These are phyloP conservation scores for Ailanthus altissimus DNA, from an alignment of 345 rosid species.

Conservation along the genomic window DNA sequence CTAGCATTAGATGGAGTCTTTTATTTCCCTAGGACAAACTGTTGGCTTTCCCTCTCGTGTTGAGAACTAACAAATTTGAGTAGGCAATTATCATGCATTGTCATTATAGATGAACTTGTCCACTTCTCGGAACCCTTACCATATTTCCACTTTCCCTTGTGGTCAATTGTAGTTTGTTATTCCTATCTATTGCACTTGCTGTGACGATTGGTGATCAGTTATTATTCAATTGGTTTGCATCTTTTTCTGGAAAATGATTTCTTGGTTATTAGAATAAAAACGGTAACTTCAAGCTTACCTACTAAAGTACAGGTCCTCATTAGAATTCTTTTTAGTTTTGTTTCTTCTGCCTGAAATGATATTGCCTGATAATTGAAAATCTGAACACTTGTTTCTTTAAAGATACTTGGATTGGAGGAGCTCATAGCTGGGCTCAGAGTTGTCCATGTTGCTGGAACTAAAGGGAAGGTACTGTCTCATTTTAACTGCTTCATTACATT, in stretches of 20 bases:
- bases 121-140: neutral
- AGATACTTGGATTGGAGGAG: conserved; percentile 80
- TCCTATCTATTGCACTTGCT: neutral
- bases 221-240: neutral
- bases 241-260: neutral
- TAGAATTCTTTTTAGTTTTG: neutral
- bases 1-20: neutral
- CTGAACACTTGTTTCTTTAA: conserved; percentile 19
- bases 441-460: conserved; percentile 93
- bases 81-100: neutral
- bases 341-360: conserved; percentile 1
- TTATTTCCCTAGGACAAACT: neutral
- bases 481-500: conserved; percentile 16
- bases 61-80: neutral
- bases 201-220: neutral
- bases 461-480: conserved; percentile 70
- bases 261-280: neutral
- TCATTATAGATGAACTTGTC: neutral
- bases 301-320: neutral
- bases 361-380: conserved; percentile 18
- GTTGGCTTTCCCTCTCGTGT: neutral
- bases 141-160: neutral
- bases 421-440: conserved; percentile 53
- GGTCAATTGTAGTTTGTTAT: neutral
- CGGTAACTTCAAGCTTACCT: neutral